Conservation (phyloP, 148 eudicot species). For the Euryodendron excelsum region DNA sequence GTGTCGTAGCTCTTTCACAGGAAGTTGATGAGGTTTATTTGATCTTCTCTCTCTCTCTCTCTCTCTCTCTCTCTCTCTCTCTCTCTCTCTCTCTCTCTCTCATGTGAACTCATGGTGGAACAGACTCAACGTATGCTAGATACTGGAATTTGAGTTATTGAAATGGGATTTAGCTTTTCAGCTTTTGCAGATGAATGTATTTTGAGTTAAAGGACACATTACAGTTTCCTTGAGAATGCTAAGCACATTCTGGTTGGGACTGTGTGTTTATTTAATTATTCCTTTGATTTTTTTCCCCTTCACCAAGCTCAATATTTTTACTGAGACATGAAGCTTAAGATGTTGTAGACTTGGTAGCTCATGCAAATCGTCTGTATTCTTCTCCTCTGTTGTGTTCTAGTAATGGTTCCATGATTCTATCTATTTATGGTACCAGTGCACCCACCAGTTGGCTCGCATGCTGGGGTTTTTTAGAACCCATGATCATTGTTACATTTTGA, state of each 20-base stretch:
- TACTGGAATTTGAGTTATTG: neutral
- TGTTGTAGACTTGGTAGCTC: neutral
- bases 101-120: neutral
- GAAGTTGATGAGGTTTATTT: slow-evolving; percentile 75
- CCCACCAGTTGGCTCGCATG: neutral
- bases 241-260: neutral
- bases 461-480: neutral
- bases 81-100: neutral
- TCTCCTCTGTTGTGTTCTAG: neutral
- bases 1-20: slow-evolving; percentile 41
- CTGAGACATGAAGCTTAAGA: neutral
- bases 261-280: neutral
- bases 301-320: neutral
- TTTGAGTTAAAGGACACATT: neutral
- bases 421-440: neutral
- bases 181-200: neutral
- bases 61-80: neutral
- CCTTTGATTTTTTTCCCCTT: neutral
- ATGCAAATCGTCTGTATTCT: neutral
- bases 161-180: neutral
- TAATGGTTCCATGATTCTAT: neutral
- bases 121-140: neutral
- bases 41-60: slow-evolving; percentile 5
- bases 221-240: neutral
- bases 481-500: neutral